Evolutionary conservation across 306 rosid genomes (phyloP).

Genomic region (Cicer pinnatifidum): DNA sequence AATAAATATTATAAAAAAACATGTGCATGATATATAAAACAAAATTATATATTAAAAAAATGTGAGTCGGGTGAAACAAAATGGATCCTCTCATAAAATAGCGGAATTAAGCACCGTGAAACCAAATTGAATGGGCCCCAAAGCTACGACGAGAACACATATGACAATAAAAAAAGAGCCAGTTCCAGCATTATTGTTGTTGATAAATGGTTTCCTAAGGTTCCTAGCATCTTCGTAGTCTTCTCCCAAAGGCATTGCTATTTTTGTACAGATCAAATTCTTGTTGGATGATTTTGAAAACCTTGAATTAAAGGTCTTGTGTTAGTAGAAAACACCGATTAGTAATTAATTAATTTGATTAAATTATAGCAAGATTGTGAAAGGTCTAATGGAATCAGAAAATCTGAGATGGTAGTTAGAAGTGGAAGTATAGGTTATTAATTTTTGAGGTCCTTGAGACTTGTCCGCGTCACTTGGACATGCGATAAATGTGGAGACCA

Average conservation of each 20-base stretch:
- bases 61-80: not conserved
- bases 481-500: slow-evolving; percentile 41
- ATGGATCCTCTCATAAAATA: no score
- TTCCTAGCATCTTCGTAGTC: slow-evolving; percentile 56
- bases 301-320: not conserved
- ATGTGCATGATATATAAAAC: not conserved
- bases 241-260: slow-evolving; percentile 55
- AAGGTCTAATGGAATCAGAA: slow-evolving; percentile 1
- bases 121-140: slow-evolving; percentile 84
- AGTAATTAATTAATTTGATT: not conserved
- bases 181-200: slow-evolving; percentile 46
- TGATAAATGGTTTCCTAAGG: slow-evolving; percentile 60
- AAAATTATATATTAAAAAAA: not conserved
- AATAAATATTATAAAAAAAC: not conserved
- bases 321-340: not conserved
- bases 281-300: not conserved
- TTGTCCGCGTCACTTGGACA: slow-evolving; percentile 43
- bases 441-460: slow-evolving; percentile 1
- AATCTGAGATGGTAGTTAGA: slow-evolving; percentile 9
- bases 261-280: not conserved
- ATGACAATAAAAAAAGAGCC: slow-evolving; percentile 57
- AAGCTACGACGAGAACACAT: slow-evolving; percentile 73
- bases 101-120: slow-evolving; percentile 54
- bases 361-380: not conserved
- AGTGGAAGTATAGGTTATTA: not conserved